Evolutionary conservation across 768 basidiomycete species (phyloP), one percentile per base, ranked within the genome.

Genomic region (Chalciporus pseudorubinellus): DNA sequence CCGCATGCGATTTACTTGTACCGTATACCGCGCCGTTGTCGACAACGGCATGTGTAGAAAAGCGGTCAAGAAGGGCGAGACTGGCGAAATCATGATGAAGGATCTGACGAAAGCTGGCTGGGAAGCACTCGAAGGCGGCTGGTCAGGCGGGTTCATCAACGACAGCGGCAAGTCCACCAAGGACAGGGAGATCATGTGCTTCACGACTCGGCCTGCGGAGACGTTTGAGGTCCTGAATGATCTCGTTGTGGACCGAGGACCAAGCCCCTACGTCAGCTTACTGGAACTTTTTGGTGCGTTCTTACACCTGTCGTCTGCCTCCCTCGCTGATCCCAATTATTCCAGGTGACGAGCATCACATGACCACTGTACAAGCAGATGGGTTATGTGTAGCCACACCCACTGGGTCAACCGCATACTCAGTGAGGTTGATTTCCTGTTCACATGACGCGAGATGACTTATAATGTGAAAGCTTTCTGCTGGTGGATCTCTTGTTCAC

Each of bases 1-100:
- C 13, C 88, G 97, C 44, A 99, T 99, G 97, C 85, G 97, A 24
- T 99, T 99, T 70, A 98, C 95, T 8, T 98, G 97, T 70, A 98
- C 97, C 6, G 92, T 99, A 12, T 99, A 95, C 68, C 89, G 97
- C 36, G 89, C 94, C 5, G 84, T 97, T 39, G 78, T 82, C 21
- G 89, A 88, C 63, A 79, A 85, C 52, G 79, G 81, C 20, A 83
- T 76, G 60, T 72, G 77, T 42, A 78, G 83, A 21, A 87, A 89
- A 53, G 97, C 95, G 0, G 85, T 98, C 45, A 94, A 95, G 73
- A 92, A 89, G 61, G 91, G 83, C 2, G 89, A 92, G 55, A 95
- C 93, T 2, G 97, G 97, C 10, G 95, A 97, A 66, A 98, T 99
- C 60, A 81, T 98, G 74, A 95, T 98, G 92, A 88, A 86, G 69